A percentile compares a stretch with the other conserved stretches of the same genome.
These are phyloP conservation scores for Capsicum pubescens DNA, from an alignment of 257 asterid genomes.

Conservation along the genomic window DNA sequence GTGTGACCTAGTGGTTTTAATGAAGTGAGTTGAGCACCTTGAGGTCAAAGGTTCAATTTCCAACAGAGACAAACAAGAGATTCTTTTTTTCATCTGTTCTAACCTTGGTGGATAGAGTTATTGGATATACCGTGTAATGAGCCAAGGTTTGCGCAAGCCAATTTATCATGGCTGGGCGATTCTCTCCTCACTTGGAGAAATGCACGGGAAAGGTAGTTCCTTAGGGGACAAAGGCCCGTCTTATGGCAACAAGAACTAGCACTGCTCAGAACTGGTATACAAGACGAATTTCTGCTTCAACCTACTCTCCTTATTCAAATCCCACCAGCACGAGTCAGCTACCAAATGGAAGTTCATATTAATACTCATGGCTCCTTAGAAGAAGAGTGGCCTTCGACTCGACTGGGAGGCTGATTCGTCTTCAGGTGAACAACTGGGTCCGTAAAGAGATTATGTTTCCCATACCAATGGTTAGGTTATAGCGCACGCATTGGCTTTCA, in stretches of 20 bases:
- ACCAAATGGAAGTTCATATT: conserved; percentile 57
- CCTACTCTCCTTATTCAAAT: conserved; percentile 50
- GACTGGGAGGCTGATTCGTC: neutral
- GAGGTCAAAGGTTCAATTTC: too few relatives aligned
- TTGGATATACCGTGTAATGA: too few relatives aligned
- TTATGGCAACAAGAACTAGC: conserved; percentile 82
- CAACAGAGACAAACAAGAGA: too few relatives aligned
- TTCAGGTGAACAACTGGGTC: neutral
- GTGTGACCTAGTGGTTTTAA: too few relatives aligned
- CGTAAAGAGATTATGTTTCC: neutral
- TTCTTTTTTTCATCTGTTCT: too few relatives aligned
- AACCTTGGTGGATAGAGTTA: too few relatives aligned
- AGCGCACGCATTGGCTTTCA: neutral
- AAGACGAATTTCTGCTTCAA: conserved; percentile 59
- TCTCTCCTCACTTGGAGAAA: conserved; percentile 97
- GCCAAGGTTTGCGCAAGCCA: conserved; percentile 33
- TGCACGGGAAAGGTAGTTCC: conserved; percentile 99
- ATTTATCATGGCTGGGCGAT: conserved; percentile 79
- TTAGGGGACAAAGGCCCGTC: conserved; percentile 97
- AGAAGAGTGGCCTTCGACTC: conserved; percentile 35
- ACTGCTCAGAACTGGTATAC: conserved; percentile 72
- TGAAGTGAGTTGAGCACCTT: too few relatives aligned
- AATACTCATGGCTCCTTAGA: conserved; percentile 55
- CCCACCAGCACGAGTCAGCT: conserved; percentile 50
- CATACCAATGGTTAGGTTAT: neutral